Evolutionary conservation across 257 asterid genomes (phyloP).

Genomic region (Nicotiana otophora): DNA sequence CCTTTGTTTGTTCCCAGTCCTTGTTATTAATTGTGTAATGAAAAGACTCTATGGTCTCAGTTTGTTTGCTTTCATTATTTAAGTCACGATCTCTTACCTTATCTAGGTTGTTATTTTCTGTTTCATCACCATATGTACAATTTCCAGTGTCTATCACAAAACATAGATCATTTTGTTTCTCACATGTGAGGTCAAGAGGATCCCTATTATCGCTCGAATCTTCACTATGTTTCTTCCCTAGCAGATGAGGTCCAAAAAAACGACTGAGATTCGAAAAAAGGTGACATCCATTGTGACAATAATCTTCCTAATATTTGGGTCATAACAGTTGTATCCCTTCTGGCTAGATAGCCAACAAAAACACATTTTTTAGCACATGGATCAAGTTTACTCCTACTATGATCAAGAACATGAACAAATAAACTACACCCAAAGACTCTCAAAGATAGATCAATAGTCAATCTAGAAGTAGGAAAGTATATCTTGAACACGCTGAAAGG

Average conservation of each 20-base stretch:
- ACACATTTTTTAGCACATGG: background rate
- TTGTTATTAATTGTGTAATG: background rate
- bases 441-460: background rate
- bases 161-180: background rate
- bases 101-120: background rate
- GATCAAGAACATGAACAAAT: background rate
- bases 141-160: background rate
- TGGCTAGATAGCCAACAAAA: background rate
- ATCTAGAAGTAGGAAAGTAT: background rate
- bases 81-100: background rate
- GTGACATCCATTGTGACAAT: too few relatives aligned
- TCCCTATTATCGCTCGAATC: too few relatives aligned
- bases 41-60: background rate
- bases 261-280: too few relatives aligned
- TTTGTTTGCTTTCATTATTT: background rate
- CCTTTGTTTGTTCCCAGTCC: background rate
- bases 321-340: background rate
- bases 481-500: background rate
- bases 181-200: background rate
- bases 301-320: too few relatives aligned
- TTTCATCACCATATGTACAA: too few relatives aligned
- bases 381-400: background rate
- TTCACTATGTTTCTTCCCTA: too few relatives aligned
- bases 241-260: too few relatives aligned
- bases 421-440: slow-evolving; percentile 1